Conservation (phyloP, 805 yeast species). For the Schwanniomyces occidentalis region DNA sequence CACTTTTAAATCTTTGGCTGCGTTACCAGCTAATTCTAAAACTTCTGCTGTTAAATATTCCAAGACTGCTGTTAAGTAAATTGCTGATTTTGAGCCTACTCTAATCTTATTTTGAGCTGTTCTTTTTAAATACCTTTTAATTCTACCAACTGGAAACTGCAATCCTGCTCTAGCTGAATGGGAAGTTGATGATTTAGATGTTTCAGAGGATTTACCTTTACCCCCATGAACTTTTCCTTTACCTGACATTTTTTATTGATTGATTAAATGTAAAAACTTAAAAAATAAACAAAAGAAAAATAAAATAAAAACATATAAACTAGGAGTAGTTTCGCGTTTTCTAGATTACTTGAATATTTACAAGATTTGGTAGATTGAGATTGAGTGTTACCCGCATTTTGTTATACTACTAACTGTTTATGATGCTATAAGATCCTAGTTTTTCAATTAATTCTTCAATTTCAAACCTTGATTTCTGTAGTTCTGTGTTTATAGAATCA, state of each 20-base stretch:
- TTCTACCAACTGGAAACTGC: conserved; percentile 98
- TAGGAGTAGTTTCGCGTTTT: conserved; percentile 2
- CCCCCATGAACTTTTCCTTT: conserved; percentile 95
- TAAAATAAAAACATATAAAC: conserved; percentile 6
- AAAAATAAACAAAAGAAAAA: conserved; percentile 5
- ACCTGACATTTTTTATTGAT: conserved; percentile 58
- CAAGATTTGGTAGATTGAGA: conserved; percentile 3
- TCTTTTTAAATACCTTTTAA: conserved; percentile 90
- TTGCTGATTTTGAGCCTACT: conserved; percentile 87
- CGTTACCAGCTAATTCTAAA: conserved; percentile 96
- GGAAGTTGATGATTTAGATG: conserved; percentile 73
- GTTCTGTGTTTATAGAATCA: conserved; percentile 71
- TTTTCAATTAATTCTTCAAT: conserved; percentile 48
- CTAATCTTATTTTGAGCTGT: conserved; percentile 81
- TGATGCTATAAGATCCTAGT: conserved; percentile 36
- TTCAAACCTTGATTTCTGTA: conserved; percentile 55
- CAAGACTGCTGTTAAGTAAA: conserved; percentile 91
- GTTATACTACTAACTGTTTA: conserved; percentile 25
- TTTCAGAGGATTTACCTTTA: conserved; percentile 84
- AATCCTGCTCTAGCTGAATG: conserved; percentile 94
- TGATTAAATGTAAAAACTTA: neutral
- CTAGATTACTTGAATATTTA: conserved; percentile 1
- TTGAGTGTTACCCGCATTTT: conserved; percentile 7
- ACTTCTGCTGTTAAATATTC: conserved; percentile 97
- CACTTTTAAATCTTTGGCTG: conserved; percentile 92